phyloP scores from a whole-genome alignment of 495 filamentous ascomycete genomes.

The Hamigera avellanea region DNA sequence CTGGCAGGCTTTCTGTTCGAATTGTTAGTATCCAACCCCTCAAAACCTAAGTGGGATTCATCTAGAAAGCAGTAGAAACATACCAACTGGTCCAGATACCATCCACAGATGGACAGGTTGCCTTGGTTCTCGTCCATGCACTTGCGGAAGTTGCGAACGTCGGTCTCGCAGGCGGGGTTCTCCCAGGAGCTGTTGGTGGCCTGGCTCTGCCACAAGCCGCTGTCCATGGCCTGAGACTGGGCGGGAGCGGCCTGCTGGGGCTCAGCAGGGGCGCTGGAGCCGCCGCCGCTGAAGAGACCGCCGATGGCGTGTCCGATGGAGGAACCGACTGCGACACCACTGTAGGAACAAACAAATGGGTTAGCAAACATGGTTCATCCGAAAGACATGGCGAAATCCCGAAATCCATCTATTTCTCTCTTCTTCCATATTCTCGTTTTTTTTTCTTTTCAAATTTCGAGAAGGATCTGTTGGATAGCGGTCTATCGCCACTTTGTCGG shows the following conservation, averaged over 20 bases:
- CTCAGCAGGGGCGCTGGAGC: constrained; percentile 46
- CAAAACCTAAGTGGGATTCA: neutral
- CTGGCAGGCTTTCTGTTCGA: constrained; percentile 81
- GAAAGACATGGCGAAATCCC: too few relatives aligned
- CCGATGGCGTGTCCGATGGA: constrained; percentile 92
- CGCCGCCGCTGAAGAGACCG: constrained; percentile 67
- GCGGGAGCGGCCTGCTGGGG: constrained; percentile 32
- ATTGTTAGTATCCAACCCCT: neutral
- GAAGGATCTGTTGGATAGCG: neutral
- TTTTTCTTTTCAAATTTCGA: too few relatives aligned
- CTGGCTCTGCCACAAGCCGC: constrained; percentile 40
- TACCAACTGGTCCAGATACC: constrained; percentile 94
- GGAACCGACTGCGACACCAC: constrained; percentile 90
- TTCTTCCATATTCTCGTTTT: too few relatives aligned
- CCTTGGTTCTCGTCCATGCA: constrained; percentile 93
- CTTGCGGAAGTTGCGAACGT: constrained; percentile 76
- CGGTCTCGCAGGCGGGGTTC: constrained; percentile 55
- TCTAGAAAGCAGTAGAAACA: constrained; percentile 9
- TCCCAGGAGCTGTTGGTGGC: constrained; percentile 36
- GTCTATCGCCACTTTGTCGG: neutral
- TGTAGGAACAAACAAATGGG: constrained; percentile 23
- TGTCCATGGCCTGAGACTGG: constrained; percentile 34
- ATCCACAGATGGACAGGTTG: constrained; percentile 89
- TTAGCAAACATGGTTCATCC: constrained; percentile 4
- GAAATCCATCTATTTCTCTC: too few relatives aligned